Conservation (phyloP, 2,329 filamentous ascomycete genomes). For the Knoxdaviesia capensis region DNA sequence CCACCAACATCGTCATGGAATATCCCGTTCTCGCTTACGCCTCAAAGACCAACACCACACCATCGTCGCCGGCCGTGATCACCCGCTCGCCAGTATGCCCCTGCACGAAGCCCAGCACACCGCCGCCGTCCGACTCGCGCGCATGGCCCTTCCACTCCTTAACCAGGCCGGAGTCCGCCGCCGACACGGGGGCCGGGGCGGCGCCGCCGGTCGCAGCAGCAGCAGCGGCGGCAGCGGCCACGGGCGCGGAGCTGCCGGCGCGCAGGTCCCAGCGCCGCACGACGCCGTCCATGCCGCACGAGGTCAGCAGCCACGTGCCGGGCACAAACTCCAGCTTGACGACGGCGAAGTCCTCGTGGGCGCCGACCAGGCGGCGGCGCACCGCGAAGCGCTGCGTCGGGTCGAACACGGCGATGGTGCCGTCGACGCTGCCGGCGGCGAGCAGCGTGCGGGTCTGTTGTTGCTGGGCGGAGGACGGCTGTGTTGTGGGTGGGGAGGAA, state of each 20-base stretch:
- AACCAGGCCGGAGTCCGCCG: constrained; percentile 44
- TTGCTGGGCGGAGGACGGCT: constrained; percentile 15
- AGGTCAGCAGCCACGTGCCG: constrained; percentile 53
- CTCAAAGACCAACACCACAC: constrained; percentile 47
- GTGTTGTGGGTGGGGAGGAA: background rate
- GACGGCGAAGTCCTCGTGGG: constrained; percentile 74
- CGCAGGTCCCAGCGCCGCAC: constrained; percentile 70
- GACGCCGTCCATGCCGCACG: constrained; percentile 80
- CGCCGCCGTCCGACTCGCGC: constrained; percentile 68
- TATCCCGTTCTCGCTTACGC: constrained; percentile 13
- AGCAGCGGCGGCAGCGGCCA: constrained; percentile 8
- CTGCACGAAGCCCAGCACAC: constrained; percentile 81
- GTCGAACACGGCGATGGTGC: constrained; percentile 72
- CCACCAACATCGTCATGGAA: background rate
- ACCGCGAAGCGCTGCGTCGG: constrained; percentile 69
- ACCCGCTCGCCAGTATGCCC: constrained; percentile 52
- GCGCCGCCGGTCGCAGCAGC: constrained; percentile 5
- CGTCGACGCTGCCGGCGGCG: constrained; percentile 49
- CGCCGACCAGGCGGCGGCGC: constrained; percentile 61
- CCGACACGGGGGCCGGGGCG: constrained; percentile 22
- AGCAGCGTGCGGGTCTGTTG: constrained; percentile 25
- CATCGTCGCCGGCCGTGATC: constrained; percentile 82
- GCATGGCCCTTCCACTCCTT: constrained; percentile 85
- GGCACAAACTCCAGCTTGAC: constrained; percentile 82
- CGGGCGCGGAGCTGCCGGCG: constrained; percentile 17